Percentiles rank a stretch among this genome's conserved stretches.
phyloP scores from a whole-genome alignment of 768 basidiomycete species.

The Pleurotus giganteus region DNA sequence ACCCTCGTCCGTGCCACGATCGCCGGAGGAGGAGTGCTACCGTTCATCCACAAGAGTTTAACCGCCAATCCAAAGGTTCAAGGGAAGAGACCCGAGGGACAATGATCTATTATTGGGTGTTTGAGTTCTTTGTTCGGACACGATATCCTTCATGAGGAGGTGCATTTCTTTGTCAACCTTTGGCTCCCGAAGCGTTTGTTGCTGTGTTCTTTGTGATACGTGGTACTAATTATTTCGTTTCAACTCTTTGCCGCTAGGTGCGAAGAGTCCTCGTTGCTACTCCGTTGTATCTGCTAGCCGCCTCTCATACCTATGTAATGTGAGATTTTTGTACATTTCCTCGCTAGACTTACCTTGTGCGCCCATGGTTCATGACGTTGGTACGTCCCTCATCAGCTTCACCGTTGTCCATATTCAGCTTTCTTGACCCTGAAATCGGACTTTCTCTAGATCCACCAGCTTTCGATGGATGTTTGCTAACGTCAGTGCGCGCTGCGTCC shows the following conservation, averaged over 20 bases:
- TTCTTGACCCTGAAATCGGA: too few relatives aligned
- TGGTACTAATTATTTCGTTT: conserved; percentile 8
- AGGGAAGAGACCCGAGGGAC: conserved; percentile 43
- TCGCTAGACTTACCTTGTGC: too few relatives aligned
- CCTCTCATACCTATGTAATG: background rate
- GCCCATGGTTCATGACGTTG: too few relatives aligned
- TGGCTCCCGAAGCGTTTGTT: conserved; percentile 2
- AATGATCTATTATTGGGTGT: background rate
- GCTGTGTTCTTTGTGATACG: background rate
- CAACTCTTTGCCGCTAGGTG: background rate
- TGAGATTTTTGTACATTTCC: background rate
- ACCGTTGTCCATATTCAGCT: too few relatives aligned
- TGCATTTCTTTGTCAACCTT: background rate
- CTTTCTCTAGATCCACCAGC: too few relatives aligned
- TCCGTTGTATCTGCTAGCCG: conserved; percentile 5
- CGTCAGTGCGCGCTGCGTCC: too few relatives aligned
- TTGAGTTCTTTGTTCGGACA: too few relatives aligned
- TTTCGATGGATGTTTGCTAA: too few relatives aligned
- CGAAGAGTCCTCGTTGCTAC: background rate
- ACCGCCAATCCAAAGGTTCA: conserved; percentile 49
- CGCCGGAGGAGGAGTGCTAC: conserved; percentile 84
- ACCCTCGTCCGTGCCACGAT: conserved; percentile 92
- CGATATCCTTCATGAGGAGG: background rate
- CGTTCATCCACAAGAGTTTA: conserved; percentile 86
- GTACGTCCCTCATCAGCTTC: too few relatives aligned